These are phyloP conservation scores for Rhodotorula toruloides DNA, from an alignment of 768 basidiomycete species.

Conservation along the genomic window DNA sequence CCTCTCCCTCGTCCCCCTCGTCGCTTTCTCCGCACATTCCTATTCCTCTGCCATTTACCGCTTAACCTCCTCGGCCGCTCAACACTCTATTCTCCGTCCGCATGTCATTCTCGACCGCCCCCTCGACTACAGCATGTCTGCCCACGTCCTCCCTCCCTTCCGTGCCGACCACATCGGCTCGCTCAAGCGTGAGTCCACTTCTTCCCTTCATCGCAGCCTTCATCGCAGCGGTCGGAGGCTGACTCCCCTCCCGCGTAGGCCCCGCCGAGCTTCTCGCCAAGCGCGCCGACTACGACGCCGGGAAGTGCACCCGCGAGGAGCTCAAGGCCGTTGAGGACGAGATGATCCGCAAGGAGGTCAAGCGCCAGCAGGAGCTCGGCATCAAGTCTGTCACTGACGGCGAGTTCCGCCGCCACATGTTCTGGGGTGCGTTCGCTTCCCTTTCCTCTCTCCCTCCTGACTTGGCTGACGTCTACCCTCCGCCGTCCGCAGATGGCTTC, in stretches of 20 bases:
- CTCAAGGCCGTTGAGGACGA: constrained; percentile 41
- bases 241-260: background rate
- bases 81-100: too few relatives aligned
- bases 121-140: too few relatives aligned
- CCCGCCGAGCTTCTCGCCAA: constrained; percentile 37
- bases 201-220: background rate
- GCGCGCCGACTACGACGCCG: constrained; percentile 35
- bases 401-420: constrained; percentile 39
- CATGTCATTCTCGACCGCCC: too few relatives aligned
- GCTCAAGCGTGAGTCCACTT: constrained; percentile 32
- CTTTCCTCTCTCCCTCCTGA: background rate
- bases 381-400: constrained; percentile 41
- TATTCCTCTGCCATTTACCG: too few relatives aligned
- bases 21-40: too few relatives aligned
- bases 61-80: too few relatives aligned
- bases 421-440: constrained; percentile 18
- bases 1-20: too few relatives aligned
- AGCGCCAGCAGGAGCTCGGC: constrained; percentile 27
- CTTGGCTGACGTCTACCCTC: constrained; percentile 41
- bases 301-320: constrained; percentile 32
- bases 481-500: constrained; percentile 54
- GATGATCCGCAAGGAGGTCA: constrained; percentile 36
- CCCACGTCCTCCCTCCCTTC: constrained; percentile 38
- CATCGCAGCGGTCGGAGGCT: background rate
- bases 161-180: constrained; percentile 43